Conservation (phyloP, 2,329 filamentous ascomycete genomes). For the Fusarium oxysporum region DNA sequence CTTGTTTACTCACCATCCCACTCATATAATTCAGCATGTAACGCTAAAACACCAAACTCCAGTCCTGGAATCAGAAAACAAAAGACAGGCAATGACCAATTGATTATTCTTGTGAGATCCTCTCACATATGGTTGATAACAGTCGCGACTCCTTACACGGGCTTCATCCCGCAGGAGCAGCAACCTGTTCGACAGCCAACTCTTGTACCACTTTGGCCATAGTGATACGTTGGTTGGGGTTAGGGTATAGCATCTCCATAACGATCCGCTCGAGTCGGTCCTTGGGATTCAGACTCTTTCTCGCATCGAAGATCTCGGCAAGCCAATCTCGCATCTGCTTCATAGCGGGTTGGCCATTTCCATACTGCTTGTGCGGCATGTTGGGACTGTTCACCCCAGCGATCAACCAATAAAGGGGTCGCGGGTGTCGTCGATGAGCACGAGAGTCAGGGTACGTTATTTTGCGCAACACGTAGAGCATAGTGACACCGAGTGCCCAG, state of each 20-base stretch:
- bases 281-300: conserved; percentile 57
- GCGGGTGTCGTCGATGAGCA: conserved; percentile 59
- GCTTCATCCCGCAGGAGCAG: conserved; percentile 21
- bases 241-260: conserved; percentile 65
- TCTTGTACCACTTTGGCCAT: conserved; percentile 64
- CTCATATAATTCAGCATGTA: conserved; percentile 20
- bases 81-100: conserved; percentile 13
- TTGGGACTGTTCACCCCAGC: conserved; percentile 63
- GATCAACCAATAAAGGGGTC: conserved; percentile 69
- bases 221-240: conserved; percentile 63
- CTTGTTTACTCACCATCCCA: conserved; percentile 34
- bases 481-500: conserved; percentile 70
- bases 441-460: conserved; percentile 66
- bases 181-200: conserved; percentile 49
- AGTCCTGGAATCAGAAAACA: conserved; percentile 20
- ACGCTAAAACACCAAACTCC: conserved; percentile 23
- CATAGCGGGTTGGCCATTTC: conserved; percentile 56
- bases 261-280: conserved; percentile 65
- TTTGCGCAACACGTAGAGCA: conserved; percentile 69
- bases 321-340: conserved; percentile 69
- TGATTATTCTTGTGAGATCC: conserved; percentile 12
- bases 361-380: conserved; percentile 48
- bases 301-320: conserved; percentile 62
- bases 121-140: conserved; percentile 8
- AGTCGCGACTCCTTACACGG: neutral